Conservation (phyloP, 768 basidiomycete species). For the Russula brevipes region DNA sequence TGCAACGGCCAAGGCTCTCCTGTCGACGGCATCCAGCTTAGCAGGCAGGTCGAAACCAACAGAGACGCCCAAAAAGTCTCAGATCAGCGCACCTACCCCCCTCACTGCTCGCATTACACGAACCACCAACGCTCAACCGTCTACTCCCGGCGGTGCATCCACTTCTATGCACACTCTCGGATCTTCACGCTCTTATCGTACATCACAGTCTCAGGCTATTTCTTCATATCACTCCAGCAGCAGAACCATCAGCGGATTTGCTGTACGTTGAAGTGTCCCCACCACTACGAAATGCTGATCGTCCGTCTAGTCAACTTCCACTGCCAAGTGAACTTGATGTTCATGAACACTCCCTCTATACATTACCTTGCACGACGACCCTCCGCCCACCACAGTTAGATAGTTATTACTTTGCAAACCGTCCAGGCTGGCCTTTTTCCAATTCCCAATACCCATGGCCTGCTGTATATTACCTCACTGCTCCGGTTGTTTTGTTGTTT, state of each 20-base stretch:
- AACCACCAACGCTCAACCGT: constrained; percentile 47
- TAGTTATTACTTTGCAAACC: constrained; percentile 20
- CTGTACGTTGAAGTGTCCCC: constrained; percentile 36
- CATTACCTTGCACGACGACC: constrained; percentile 15
- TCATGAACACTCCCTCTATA: constrained; percentile 20
- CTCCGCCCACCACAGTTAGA: constrained; percentile 17
- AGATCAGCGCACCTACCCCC: constrained; percentile 85
- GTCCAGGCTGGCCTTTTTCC: constrained; percentile 16
- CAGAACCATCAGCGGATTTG: constrained; percentile 65
- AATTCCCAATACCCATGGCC: constrained; percentile 36
- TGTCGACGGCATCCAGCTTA: constrained; percentile 55
- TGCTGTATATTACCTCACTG: constrained; percentile 40
- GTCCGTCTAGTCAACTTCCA: constrained; percentile 19
- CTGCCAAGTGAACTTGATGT: constrained; percentile 26
- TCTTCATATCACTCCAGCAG: constrained; percentile 73
- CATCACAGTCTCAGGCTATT: constrained; percentile 64
- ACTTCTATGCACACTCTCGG: constrained; percentile 48
- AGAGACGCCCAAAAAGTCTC: constrained; percentile 82
- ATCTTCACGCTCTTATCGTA: constrained; percentile 59
- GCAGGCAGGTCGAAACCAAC: constrained; percentile 51
- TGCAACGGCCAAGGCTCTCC: constrained; percentile 47
- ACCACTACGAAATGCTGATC: constrained; percentile 26
- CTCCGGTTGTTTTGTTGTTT: constrained; percentile 35
- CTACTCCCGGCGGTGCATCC: constrained; percentile 51
- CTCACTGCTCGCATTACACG: constrained; percentile 72